Evolutionary conservation across 2,329 filamentous ascomycete genomes (phyloP).

Genomic region (Clonostachys sp.): DNA sequence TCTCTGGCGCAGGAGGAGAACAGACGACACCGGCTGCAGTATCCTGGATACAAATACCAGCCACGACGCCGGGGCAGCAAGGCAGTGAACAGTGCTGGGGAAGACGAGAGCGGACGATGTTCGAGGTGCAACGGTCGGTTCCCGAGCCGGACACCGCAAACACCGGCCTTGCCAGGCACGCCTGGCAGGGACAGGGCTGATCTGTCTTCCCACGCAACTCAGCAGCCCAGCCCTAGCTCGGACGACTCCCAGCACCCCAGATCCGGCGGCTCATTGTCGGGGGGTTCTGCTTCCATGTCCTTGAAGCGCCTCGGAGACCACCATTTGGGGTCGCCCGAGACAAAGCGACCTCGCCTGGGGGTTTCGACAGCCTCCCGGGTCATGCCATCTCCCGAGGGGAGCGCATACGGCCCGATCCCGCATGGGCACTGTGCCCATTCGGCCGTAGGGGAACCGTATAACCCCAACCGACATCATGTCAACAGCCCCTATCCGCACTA

Average conservation of each 20-base stretch:
- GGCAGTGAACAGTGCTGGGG: slow-evolving; percentile 5
- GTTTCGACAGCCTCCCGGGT: not conserved
- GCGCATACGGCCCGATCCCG: too few relatives aligned
- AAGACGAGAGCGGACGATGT: slow-evolving; percentile 55
- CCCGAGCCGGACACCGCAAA: not conserved
- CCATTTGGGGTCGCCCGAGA: not conserved
- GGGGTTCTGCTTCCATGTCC: too few relatives aligned
- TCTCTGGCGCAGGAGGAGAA: slow-evolving; percentile 90
- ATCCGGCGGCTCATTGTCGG: too few relatives aligned
- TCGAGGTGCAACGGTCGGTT: slow-evolving; percentile 63
- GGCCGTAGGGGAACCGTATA: not conserved
- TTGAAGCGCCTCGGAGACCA: too few relatives aligned
- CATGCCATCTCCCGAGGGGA: too few relatives aligned
- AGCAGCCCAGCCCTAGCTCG: too few relatives aligned
- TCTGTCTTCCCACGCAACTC: too few relatives aligned
- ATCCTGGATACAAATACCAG: slow-evolving; percentile 92
- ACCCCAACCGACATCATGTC: slow-evolving; percentile 6
- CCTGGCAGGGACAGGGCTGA: too few relatives aligned
- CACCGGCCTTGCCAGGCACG: too few relatives aligned
- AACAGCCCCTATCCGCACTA: slow-evolving; percentile 19
- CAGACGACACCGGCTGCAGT: slow-evolving; percentile 78
- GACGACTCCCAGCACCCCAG: slow-evolving; percentile 46
- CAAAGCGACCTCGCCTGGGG: not conserved
- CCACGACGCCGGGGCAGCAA: slow-evolving; percentile 52
- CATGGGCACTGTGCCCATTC: not conserved